These are phyloP conservation scores for Pouteria campechiana DNA, from an alignment of 179 eudicot genomes.

Conservation along the genomic window DNA sequence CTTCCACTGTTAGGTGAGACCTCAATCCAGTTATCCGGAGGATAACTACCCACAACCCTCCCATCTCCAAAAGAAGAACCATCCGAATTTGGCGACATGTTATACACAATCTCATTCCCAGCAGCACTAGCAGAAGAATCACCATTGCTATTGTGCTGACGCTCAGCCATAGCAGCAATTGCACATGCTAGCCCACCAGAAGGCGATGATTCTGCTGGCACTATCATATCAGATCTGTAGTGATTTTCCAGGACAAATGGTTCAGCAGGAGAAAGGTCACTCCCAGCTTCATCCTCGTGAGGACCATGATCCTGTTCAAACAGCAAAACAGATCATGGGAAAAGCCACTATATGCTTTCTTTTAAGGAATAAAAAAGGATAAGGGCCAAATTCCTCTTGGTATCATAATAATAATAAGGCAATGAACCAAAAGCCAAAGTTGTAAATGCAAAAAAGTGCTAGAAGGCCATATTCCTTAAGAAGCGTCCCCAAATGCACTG, in stretches of 20 bases:
- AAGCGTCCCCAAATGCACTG: too few relatives aligned
- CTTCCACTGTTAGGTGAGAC: slow-evolving; percentile 15
- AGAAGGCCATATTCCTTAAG: too few relatives aligned
- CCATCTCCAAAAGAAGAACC: slow-evolving; percentile 21
- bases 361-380: too few relatives aligned
- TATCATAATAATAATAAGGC: too few relatives aligned
- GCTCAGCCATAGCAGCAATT: slow-evolving; percentile 87
- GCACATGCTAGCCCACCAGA: slow-evolving; percentile 96
- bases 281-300: slow-evolving; percentile 16
- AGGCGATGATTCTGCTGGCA: slow-evolving; percentile 63
- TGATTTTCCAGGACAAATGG: slow-evolving; percentile 26
- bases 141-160: too few relatives aligned
- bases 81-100: slow-evolving; percentile 40
- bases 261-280: slow-evolving; percentile 23
- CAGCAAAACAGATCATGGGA: not conserved
- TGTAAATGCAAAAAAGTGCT: too few relatives aligned
- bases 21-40: slow-evolving; percentile 17
- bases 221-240: slow-evolving; percentile 21
- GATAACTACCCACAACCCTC: slow-evolving; percentile 16
- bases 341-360: too few relatives aligned
- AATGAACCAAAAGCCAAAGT: too few relatives aligned
- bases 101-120: slow-evolving; percentile 19
- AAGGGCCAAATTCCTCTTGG: not conserved
- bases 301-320: slow-evolving; percentile 66
- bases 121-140: slow-evolving; percentile 34